Evolutionary conservation across 2,329 filamentous ascomycete species (phyloP).

Genomic region (Didymella keratinophila): DNA sequence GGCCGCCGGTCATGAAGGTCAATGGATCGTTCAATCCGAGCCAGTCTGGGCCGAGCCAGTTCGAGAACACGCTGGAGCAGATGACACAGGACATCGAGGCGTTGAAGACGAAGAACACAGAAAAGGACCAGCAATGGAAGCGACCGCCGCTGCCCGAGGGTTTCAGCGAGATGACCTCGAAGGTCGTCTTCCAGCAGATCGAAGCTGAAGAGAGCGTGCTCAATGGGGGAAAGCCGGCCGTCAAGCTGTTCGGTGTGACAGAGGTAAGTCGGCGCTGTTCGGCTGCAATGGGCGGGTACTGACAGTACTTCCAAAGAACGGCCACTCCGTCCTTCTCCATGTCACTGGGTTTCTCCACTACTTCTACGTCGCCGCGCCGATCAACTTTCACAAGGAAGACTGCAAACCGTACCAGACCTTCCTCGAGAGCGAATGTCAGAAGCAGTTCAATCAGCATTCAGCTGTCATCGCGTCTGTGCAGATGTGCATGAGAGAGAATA

Average conservation of each 20-base stretch:
- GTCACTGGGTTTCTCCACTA: conserved; percentile 97
- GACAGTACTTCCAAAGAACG: conserved; percentile 55
- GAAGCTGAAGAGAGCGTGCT: conserved; percentile 91
- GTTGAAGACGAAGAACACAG: conserved; percentile 84
- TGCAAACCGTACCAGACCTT: conserved; percentile 80
- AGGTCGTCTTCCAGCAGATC: conserved; percentile 91
- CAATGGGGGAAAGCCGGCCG: conserved; percentile 75
- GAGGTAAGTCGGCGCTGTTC: conserved; percentile 59
- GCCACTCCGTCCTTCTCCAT: conserved; percentile 92
- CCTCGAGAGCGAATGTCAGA: conserved; percentile 79
- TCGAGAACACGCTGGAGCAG: conserved; percentile 96
- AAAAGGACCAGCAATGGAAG: conserved; percentile 94
- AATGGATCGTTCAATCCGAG: conserved; percentile 66
- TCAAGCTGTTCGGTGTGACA: conserved; percentile 95
- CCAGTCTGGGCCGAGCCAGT: conserved; percentile 87
- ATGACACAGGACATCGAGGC: conserved; percentile 91
- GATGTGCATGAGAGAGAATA: conserved; percentile 85
- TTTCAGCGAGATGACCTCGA: conserved; percentile 71
- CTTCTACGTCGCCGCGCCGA: conserved; percentile 87
- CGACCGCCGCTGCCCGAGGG: conserved; percentile 64
- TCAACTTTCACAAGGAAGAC: conserved; percentile 80
- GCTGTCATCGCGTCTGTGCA: conserved; percentile 80
- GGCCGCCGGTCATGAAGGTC: conserved; percentile 69
- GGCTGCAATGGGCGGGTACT: conserved; percentile 5
- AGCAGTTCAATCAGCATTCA: conserved; percentile 62